Percentiles rank a stretch among this genome's conserved stretches.
Conservation (phyloP, 2,329 filamentous ascomycete species). For the Pseudohalonectria lignicola region DNA sequence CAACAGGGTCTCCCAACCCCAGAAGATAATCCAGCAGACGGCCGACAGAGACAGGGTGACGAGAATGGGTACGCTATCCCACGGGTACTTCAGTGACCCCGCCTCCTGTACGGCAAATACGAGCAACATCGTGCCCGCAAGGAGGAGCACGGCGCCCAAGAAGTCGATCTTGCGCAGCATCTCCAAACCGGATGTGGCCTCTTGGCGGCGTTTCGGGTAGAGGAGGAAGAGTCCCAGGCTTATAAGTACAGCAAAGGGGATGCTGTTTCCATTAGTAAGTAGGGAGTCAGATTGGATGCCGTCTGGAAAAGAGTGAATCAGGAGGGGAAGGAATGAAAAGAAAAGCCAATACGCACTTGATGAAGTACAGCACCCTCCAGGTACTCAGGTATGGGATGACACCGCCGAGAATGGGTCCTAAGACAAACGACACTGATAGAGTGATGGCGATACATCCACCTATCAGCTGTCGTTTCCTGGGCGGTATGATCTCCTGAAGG, state of each 20-base stretch:
- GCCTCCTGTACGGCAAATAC: conserved; percentile 47
- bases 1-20: conserved; percentile 39
- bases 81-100: conserved; percentile 37
- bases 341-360: conserved; percentile 36
- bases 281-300: neutral
- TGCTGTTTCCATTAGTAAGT: conserved; percentile 17
- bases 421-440: conserved; percentile 44
- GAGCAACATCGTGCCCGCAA: conserved; percentile 39
- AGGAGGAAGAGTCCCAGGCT: conserved; percentile 31
- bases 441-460: conserved; percentile 44
- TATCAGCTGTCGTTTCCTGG: conserved; percentile 38
- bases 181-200: neutral
- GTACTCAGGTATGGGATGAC: conserved; percentile 38
- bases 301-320: neutral
- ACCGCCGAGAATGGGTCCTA: conserved; percentile 48
- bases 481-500: conserved; percentile 44
- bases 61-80: conserved; percentile 41
- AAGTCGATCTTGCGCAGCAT: conserved; percentile 9
- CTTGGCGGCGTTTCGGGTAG: conserved; percentile 10
- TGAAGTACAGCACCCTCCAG: conserved; percentile 51
- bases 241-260: conserved; percentile 35
- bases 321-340: neutral
- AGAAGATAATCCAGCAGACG: conserved; percentile 35
- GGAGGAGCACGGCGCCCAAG: conserved; percentile 24
- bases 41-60: conserved; percentile 33